A percentile compares a stretch with the other conserved stretches of the same genome.
phyloP scores from a whole-genome alignment of 306 rosid genomes.

The Prunus fruticosa region DNA sequence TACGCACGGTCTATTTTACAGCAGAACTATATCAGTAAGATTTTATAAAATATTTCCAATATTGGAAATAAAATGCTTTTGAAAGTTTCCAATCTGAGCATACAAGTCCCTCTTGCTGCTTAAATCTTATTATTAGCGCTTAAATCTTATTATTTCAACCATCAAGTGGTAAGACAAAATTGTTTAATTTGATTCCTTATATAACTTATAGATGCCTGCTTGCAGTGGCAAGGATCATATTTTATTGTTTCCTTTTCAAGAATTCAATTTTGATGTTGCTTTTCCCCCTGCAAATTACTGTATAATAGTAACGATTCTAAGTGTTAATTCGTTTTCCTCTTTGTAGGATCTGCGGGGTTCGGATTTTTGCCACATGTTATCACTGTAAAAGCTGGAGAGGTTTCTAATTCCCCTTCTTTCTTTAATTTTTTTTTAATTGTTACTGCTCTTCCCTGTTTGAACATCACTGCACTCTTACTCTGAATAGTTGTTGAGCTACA shows the following conservation, averaged over 20 bases:
- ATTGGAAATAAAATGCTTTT: neutral
- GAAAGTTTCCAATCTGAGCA: neutral
- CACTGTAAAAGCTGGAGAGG: constrained; percentile 80
- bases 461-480: neutral
- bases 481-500: neutral
- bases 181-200: neutral
- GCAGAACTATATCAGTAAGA: neutral
- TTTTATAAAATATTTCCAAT: neutral
- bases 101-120: neutral
- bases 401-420: constrained; percentile 14
- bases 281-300: too few relatives aligned
- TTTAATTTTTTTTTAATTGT: neutral
- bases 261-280: neutral
- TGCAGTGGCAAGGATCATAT: neutral
- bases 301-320: neutral
- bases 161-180: neutral
- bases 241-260: neutral
- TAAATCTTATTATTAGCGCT: neutral
- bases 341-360: constrained; percentile 47
- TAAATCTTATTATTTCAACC: neutral
- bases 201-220: neutral
- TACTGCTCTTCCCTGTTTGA: neutral
- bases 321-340: constrained; percentile 2
- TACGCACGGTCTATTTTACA: neutral
- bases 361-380: constrained; percentile 58